Base-by-base conservation (phyloP, 768 basidiomycete genomes). In the Rhodotorula sphaerocarpa region DNA sequence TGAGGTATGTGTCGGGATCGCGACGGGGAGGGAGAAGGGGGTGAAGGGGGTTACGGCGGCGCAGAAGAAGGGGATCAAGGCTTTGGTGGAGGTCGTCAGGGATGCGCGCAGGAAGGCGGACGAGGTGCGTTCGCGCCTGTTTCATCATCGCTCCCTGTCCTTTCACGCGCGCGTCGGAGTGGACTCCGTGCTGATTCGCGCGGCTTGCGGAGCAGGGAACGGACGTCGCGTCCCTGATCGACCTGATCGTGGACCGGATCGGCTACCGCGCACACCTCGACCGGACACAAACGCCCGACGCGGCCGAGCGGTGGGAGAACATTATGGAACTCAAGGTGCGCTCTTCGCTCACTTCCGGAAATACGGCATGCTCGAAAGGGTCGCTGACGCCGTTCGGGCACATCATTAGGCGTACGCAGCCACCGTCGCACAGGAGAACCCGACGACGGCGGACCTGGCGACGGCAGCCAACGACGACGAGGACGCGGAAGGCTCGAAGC, bases 291-390 rank as follows among this genome's bases (percentile, higher is more conserved):
- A 79, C 74, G 34, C 55, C 79, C n/a, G 88, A 90, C 61, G 84
- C 80, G 78, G 84, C 86, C 44, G 81, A 80, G 43, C 78, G 87
- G 43, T 86, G 86, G 87, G 86, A 90, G 75, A 93, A 93, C 73
- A 83, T 91, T 2, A 80, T 86, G 69, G 89, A 91, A 75, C 77
- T 93, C 67, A 83, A 66, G 64, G 88, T 58, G n/a, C 28, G 30
- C 28, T 6, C 45, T 5, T 23, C 30, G 7, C 54, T 27, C 33
- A 3, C 34, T 27, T 44, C 33, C 44, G 10, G 25, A 30, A 1
- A 10, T 27, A 30, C 27, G 11, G 7, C 46, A 0, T 28, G 7
- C 7, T 11, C 31, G 12, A n/a, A 3, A 10, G n/a, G 21, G 10
- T 25, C n/a, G 11, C 30, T 33, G 21, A n/a, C 5, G 21, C 20